These are phyloP conservation scores for Xylariomycetidae sp. DNA, from an alignment of 2,329 filamentous ascomycete genomes.

Conservation along the genomic window DNA sequence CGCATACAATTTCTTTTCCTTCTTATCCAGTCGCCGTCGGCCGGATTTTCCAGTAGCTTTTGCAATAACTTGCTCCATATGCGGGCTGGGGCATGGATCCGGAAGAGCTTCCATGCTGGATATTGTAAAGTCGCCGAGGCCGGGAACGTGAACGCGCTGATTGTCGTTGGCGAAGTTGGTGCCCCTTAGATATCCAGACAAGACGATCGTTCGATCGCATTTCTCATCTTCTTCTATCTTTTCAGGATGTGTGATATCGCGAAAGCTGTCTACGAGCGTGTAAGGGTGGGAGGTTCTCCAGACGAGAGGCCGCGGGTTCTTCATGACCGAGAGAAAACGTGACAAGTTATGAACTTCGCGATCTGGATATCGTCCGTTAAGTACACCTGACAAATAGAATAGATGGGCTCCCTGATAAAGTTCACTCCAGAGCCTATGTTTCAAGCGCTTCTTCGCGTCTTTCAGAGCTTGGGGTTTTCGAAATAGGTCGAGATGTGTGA, in stretches of 20 bases:
- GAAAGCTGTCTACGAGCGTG: conserved; percentile 85
- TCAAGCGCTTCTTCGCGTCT: conserved; percentile 91
- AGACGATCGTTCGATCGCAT: conserved; percentile 83
- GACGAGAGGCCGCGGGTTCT: conserved; percentile 91
- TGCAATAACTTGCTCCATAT: conserved; percentile 79
- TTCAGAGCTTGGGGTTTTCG: conserved; percentile 87
- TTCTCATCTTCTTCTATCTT: conserved; percentile 83
- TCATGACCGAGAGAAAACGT: conserved; percentile 96
- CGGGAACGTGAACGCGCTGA: conserved; percentile 86
- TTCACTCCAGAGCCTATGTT: conserved; percentile 95
- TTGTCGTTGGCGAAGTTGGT: conserved; percentile 87
- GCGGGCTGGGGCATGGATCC: conserved; percentile 92
- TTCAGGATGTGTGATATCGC: conserved; percentile 91
- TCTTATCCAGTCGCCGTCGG: conserved; percentile 80
- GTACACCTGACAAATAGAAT: conserved; percentile 93
- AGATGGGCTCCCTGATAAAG: conserved; percentile 95
- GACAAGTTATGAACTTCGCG: conserved; percentile 94
- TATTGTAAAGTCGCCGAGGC: conserved; percentile 83
- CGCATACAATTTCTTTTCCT: conserved; percentile 93
- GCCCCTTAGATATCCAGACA: conserved; percentile 91
- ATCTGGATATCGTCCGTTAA: conserved; percentile 95
- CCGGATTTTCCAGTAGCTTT: conserved; percentile 80
- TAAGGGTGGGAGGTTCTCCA: conserved; percentile 98
- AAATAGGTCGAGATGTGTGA: conserved; percentile 95
- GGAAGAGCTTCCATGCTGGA: conserved; percentile 80